Evolutionary conservation across 2,329 filamentous ascomycete genomes (phyloP).

Genomic region (Botrytis deweyae): DNA sequence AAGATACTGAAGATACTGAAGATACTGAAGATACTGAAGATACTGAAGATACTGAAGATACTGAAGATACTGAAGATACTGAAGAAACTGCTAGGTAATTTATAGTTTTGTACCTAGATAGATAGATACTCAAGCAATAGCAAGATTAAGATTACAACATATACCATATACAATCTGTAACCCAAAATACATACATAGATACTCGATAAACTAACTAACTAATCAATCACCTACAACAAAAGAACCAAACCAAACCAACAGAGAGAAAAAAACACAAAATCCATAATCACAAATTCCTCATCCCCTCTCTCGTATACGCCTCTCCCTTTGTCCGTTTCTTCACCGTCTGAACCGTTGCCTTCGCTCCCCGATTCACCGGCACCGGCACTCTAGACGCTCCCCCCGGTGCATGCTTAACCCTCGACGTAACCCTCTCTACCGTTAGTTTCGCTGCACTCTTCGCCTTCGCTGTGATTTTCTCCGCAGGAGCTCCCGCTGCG

Average conservation of each 20-base stretch:
- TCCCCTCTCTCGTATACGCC: not conserved
- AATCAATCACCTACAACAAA: not conserved
- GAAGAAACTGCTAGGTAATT: no score
- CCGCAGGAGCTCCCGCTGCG: no score
- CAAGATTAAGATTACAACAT: no score
- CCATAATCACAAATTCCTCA: not conserved
- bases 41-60: no score
- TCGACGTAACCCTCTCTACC: not conserved
- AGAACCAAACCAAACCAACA: not conserved
- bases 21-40: no score
- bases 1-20: no score
- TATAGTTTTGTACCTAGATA: no score
- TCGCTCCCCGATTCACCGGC: not conserved
- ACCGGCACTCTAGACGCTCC: not conserved
- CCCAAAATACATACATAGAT: not conserved
- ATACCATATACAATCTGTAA: not conserved
- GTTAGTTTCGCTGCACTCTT: not conserved
- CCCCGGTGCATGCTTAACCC: not conserved
- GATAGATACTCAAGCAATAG: no score
- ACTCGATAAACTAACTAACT: not conserved
- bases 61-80: no score
- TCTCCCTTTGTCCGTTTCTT: not conserved
- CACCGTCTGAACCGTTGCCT: not conserved
- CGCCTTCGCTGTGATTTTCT: not conserved
- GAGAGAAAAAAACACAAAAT: not conserved